These are phyloP conservation scores for Trichosanthes truncata DNA, from an alignment of 306 rosid genomes.

Conservation along the genomic window DNA sequence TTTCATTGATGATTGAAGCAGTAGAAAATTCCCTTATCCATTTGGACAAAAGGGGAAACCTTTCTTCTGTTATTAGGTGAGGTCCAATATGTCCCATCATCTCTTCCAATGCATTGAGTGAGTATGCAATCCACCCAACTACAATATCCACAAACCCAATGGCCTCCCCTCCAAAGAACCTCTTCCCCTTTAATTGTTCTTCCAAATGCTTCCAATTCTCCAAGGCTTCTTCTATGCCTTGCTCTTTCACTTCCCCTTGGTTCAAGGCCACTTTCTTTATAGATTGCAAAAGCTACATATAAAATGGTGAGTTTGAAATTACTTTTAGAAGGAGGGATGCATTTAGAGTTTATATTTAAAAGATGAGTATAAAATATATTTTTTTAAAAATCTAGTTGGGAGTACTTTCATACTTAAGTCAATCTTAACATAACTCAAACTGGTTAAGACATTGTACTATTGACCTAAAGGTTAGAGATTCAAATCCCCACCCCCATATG, in stretches of 20 bases:
- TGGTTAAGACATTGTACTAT: too few relatives aligned
- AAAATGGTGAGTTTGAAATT: too few relatives aligned
- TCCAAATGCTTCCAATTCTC: constrained; percentile 9
- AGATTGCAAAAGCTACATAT: not conserved
- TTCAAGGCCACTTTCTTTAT: not conserved
- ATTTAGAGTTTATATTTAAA: too few relatives aligned
- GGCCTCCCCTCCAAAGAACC: constrained; percentile 5
- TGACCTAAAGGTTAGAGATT: too few relatives aligned
- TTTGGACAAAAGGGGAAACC: constrained; percentile 10
- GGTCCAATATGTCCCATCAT: not conserved
- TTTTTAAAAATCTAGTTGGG: too few relatives aligned
- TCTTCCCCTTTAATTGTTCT: not conserved
- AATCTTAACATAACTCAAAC: too few relatives aligned
- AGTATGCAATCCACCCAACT: constrained; percentile 1
- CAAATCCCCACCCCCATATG: too few relatives aligned
- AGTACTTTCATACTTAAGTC: too few relatives aligned
- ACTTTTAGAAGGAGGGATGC: too few relatives aligned
- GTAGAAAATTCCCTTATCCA: constrained; percentile 16
- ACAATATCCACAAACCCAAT: constrained; percentile 1
- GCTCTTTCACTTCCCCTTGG: not conserved
- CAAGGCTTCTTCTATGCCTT: not conserved
- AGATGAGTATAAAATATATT: too few relatives aligned
- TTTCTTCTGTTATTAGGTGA: constrained; percentile 4
- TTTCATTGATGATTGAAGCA: constrained; percentile 20
- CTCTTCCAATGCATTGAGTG: not conserved